Evolutionary conservation across 2,329 filamentous ascomycete species (phyloP).

Genomic region (Colletotrichum orchidophilum): DNA sequence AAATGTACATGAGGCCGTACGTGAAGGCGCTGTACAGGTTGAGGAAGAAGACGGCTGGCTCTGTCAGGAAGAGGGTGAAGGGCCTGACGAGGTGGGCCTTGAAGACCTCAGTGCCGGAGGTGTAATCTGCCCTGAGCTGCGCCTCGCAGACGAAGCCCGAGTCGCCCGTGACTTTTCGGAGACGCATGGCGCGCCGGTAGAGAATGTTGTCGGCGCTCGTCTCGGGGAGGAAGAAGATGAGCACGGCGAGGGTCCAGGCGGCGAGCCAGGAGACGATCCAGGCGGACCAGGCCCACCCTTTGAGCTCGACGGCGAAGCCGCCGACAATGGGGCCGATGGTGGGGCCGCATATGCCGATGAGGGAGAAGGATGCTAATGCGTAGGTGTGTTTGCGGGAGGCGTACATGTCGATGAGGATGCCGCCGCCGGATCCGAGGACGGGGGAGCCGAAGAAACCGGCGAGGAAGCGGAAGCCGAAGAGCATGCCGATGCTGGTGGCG

Average conservation of each 20-base stretch:
- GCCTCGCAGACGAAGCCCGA: conserved; percentile 11
- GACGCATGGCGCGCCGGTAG: conserved; percentile 33
- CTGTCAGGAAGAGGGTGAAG: conserved; percentile 17
- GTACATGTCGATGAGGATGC: conserved; percentile 16
- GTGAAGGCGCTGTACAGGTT: conserved; percentile 16
- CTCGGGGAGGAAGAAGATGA: conserved; percentile 39
- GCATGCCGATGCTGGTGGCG: conserved; percentile 31
- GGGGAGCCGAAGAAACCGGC: conserved; percentile 35
- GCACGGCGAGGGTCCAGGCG: conserved; percentile 22
- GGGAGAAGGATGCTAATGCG: conserved; percentile 6
- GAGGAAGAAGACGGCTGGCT: conserved; percentile 24
- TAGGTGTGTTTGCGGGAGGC: conserved; percentile 24
- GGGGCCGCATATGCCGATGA: conserved; percentile 22
- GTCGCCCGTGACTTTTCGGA: conserved; percentile 34
- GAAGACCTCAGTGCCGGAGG: conserved; percentile 32
- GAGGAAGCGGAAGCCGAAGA: conserved; percentile 36
- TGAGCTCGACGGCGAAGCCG: conserved; percentile 24
- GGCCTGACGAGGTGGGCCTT: conserved; percentile 21
- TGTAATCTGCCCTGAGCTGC: conserved; percentile 30
- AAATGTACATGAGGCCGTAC: conserved; percentile 31
- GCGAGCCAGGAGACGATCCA: conserved; percentile 37
- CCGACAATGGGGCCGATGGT: conserved; percentile 29
- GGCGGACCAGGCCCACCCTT: conserved; percentile 37
- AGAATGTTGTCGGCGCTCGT: conserved; percentile 38
- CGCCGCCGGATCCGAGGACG: conserved; percentile 13